A percentile compares a stretch with the other conserved stretches of the same genome.
Evolutionary conservation across 192 early-diverging fungal species (phyloP).

Genomic region (Coemansia sp.): DNA sequence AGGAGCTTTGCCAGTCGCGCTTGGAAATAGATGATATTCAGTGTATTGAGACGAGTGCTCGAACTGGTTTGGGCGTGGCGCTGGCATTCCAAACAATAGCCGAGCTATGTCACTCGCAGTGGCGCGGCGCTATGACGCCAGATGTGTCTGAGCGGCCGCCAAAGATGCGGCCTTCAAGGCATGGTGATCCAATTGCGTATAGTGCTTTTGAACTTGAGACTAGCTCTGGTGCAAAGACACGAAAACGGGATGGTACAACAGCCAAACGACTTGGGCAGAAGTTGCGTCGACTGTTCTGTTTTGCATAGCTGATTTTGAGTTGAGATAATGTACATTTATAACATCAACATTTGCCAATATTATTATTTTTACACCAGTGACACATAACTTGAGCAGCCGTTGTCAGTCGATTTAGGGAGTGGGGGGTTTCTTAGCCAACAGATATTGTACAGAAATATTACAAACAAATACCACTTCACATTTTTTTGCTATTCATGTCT

Average conservation of each 20-base stretch:
- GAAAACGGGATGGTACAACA: not conserved
- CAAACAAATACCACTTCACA: not conserved
- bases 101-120: conserved; percentile 20
- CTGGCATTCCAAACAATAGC: conserved; percentile 33
- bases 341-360: not conserved
- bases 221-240: not conserved
- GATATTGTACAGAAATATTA: not conserved
- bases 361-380: not conserved
- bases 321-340: conserved; percentile 1
- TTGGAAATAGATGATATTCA: conserved; percentile 3
- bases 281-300: conserved; percentile 24
- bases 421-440: not conserved
- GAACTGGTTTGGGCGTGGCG: conserved; percentile 33
- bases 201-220: conserved; percentile 32
- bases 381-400: not conserved
- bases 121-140: conserved; percentile 1
- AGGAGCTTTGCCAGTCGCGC: conserved; percentile 18
- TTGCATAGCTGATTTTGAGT: conserved; percentile 5
- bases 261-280: conserved; percentile 5
- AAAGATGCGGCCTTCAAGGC: conserved; percentile 29
- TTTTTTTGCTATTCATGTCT: not conserved
- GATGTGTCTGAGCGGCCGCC: conserved; percentile 6
- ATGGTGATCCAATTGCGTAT: conserved; percentile 49
- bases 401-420: not conserved
- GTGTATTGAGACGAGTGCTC: conserved; percentile 38